phyloP scores from a whole-genome alignment of 2,329 filamentous ascomycete genomes.

The Mariannaea elegans region DNA sequence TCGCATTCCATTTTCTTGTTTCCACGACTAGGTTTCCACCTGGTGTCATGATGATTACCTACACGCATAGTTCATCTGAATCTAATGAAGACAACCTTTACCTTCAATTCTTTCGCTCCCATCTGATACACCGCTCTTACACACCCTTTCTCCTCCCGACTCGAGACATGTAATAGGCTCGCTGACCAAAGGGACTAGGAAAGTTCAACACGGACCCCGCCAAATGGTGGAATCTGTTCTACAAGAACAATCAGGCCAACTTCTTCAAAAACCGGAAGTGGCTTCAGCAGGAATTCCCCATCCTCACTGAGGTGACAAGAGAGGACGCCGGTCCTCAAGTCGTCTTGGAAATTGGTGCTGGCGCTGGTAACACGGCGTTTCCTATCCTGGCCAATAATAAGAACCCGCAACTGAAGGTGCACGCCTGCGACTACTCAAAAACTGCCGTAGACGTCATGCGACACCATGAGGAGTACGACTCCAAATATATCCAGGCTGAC shows the following conservation, averaged over 20 bases:
- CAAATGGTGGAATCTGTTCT: constrained; percentile 98
- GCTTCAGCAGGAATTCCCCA: constrained; percentile 94
- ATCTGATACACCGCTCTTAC: constrained; percentile 61
- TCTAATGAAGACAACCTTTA: constrained; percentile 69
- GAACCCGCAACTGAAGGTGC: constrained; percentile 82
- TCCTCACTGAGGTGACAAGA: constrained; percentile 79
- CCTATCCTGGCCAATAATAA: constrained; percentile 85
- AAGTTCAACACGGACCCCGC: constrained; percentile 91
- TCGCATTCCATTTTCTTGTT: constrained; percentile 30
- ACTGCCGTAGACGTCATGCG: constrained; percentile 95
- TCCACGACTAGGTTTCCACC: constrained; percentile 5
- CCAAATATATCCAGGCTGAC: constrained; percentile 80
- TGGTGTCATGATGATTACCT: constrained; percentile 65
- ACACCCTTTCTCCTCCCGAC: constrained; percentile 29
- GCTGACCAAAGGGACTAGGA: constrained; percentile 59
- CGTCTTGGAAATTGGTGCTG: constrained; percentile 91
- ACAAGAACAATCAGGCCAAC: constrained; percentile 95
- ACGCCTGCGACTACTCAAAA: constrained; percentile 96
- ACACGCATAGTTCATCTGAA: constrained; percentile 79
- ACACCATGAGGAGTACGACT: constrained; percentile 77
- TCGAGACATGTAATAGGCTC: constrained; percentile 20
- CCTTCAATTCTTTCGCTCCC: constrained; percentile 75
- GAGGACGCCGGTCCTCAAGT: constrained; percentile 74
- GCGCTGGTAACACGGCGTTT: constrained; percentile 96
- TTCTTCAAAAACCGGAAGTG: constrained; percentile 99